Percentiles rank a stretch among this genome's conserved stretches.
phyloP scores from a whole-genome alignment of 768 basidiomycete genomes.

The Tricholoma sp. region DNA sequence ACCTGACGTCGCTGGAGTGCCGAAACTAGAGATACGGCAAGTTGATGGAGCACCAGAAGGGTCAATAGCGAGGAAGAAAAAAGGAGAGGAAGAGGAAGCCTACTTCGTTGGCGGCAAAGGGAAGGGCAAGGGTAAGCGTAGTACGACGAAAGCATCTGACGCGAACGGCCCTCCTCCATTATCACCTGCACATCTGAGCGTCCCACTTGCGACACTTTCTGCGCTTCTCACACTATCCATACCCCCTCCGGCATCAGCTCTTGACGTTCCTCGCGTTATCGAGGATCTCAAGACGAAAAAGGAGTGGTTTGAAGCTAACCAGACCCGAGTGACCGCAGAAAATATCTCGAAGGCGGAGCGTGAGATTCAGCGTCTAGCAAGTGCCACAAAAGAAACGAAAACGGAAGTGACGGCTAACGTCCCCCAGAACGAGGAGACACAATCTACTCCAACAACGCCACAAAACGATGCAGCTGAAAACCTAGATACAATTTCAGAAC shows the following conservation, averaged over 20 bases:
- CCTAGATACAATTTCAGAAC: conserved; percentile 29
- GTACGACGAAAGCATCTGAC: conserved; percentile 33
- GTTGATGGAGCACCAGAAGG: conserved; percentile 73
- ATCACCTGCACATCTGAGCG: conserved; percentile 44
- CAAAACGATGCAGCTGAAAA: conserved; percentile 34
- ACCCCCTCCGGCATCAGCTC: conserved; percentile 72
- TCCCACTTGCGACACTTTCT: conserved; percentile 81
- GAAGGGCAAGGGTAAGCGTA: conserved; percentile 61
- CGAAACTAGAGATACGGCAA: conserved; percentile 79
- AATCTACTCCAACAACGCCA: conserved; percentile 41
- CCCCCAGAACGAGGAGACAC: conserved; percentile 29
- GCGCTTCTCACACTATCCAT: conserved; percentile 88
- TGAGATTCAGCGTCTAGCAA: conserved; percentile 60
- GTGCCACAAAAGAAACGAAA: conserved; percentile 32
- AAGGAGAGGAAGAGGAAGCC: conserved; percentile 77
- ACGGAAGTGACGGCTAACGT: conserved; percentile 21
- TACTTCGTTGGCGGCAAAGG: conserved; percentile 76
- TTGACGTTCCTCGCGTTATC: conserved; percentile 78
- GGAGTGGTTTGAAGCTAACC: conserved; percentile 92
- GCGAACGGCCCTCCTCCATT: conserved; percentile 25
- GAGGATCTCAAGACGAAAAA: conserved; percentile 93
- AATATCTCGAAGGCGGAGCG: conserved; percentile 78
- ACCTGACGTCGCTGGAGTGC: conserved; percentile 55
- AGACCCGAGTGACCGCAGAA: conserved; percentile 71
- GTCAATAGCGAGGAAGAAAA: conserved; percentile 82